Conservation (phyloP, 225 moss, liverwort and hornwort genomes). For the Sphagnum contortum region DNA sequence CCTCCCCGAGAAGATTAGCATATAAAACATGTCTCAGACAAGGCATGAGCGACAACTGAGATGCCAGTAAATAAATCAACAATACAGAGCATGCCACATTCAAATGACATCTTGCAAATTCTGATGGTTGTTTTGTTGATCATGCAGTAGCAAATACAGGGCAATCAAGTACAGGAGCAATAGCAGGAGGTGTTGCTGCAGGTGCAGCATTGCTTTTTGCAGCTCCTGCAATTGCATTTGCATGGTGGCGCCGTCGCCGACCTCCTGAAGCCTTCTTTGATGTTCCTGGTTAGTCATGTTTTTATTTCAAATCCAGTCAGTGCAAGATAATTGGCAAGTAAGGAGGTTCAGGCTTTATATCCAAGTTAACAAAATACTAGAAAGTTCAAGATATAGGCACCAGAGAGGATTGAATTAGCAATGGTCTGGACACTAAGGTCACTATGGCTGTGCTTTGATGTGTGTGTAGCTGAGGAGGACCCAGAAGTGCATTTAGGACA, state of each 20-base stretch:
- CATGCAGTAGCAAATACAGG: constrained; percentile 34
- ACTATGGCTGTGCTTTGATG: neutral
- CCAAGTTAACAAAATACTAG: too few species aligned
- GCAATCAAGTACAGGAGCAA: constrained; percentile 59
- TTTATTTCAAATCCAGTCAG: neutral
- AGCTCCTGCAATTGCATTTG: constrained; percentile 59
- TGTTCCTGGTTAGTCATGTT: constrained; percentile 55
- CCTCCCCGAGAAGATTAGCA: too few species aligned
- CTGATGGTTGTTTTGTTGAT: neutral
- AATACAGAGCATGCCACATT: too few species aligned
- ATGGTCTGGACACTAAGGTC: too few species aligned
- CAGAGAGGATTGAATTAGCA: too few species aligned
- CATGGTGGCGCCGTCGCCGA: constrained; percentile 71
- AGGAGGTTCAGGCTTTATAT: too few species aligned
- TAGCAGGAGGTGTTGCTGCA: constrained; percentile 81
- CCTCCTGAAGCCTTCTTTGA: constrained; percentile 85
- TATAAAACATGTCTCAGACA: too few species aligned
- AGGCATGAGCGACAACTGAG: too few species aligned
- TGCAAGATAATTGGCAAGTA: too few species aligned
- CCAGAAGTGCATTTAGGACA: constrained; percentile 87
- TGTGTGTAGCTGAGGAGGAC: constrained; percentile 75
- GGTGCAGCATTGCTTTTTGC: constrained; percentile 67
- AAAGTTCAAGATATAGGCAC: too few species aligned
- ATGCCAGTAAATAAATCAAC: too few species aligned
- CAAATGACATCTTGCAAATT: too few species aligned